These are phyloP conservation scores for Russula earlei DNA, from an alignment of 768 basidiomycete genomes.

Conservation along the genomic window DNA sequence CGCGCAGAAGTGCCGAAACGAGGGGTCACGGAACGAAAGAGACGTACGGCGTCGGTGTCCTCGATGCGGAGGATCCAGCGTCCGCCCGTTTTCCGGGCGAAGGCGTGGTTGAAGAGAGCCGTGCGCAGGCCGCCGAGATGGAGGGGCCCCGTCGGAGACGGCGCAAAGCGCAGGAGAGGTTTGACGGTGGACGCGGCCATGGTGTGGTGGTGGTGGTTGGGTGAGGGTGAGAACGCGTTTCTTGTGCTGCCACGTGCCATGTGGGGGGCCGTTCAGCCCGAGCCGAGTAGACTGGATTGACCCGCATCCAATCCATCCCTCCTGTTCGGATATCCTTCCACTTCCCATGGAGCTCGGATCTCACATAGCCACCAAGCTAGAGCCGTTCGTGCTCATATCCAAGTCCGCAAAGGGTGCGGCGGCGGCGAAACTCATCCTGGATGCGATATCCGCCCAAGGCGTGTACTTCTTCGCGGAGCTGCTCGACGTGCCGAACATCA, in stretches of 20 bases:
- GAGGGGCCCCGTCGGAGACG: constrained; percentile 89
- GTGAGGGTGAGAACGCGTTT: too few relatives aligned
- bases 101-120: constrained; percentile 86
- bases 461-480: constrained; percentile 91
- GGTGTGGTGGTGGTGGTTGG: too few relatives aligned
- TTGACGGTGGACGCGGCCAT: background rate
- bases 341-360: constrained; percentile 50
- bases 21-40: too few relatives aligned
- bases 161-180: constrained; percentile 78
- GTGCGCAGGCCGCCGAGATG: constrained; percentile 94
- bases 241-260: too few relatives aligned
- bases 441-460: constrained; percentile 82
- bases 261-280: too few relatives aligned
- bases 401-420: constrained; percentile 89
- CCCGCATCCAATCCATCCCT: too few relatives aligned
- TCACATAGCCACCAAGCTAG: constrained; percentile 60
- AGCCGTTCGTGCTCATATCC: constrained; percentile 86
- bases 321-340: too few relatives aligned
- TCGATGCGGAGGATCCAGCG: constrained; percentile 91
- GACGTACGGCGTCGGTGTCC: constrained; percentile 86
- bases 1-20: background rate
- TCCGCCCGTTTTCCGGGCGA: constrained; percentile 72
- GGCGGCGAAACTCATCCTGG: constrained; percentile 78
- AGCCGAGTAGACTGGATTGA: too few relatives aligned
- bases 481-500: constrained; percentile 70